Evolutionary conservation across 2,329 filamentous ascomycete species (phyloP), one percentile per base, ranked within the genome.

Genomic region (Eutypa lata): DNA sequence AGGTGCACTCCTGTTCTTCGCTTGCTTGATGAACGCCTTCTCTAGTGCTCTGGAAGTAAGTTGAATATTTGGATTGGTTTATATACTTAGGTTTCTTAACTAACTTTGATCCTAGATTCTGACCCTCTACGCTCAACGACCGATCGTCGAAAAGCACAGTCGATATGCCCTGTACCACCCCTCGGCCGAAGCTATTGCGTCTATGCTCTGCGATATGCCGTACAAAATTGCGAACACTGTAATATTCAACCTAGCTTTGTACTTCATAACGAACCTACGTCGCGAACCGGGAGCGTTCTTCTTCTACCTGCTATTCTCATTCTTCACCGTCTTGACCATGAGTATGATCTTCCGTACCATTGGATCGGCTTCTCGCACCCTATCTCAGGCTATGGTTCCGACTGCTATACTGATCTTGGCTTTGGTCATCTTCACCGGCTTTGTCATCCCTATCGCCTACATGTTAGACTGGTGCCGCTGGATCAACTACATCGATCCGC

Each of bases 121-220:
- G 33, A 91, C 89, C 0, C 79, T 96, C 4, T 97, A 94, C 67
- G 83, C 89, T 2, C 91, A 96, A 80, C 87, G 92, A 37, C 88
- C 89, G 1, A 96, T 96, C 62, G 90, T 97, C 55, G 91, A 96
- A 67, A 96, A 96, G 68, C 92, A 97, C 62, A 75, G 80, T 52
- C 84, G 88, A 53, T 96, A 96, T 67, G 91, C 91, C 18, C 79
- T 96, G 18, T 96, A 96, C 64, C 92, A 96, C 64, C 91, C 92
- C 0, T 91, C 88, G 10, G 88, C 91, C 16, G 91, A 97, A 77
- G 90, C 91, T n/a, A 79, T 90, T 54, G 84, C 89, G 0, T 94
- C 89, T 10, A 94, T 96, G 87, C 71, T 96, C 28, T 88, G 83
- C 57, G 92, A 97, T 62, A 73, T 96, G 72, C 92, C 92, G 0